phyloP scores from a whole-genome alignment of 1,139 yeast species.

The Suhomyces anneliseae region DNA sequence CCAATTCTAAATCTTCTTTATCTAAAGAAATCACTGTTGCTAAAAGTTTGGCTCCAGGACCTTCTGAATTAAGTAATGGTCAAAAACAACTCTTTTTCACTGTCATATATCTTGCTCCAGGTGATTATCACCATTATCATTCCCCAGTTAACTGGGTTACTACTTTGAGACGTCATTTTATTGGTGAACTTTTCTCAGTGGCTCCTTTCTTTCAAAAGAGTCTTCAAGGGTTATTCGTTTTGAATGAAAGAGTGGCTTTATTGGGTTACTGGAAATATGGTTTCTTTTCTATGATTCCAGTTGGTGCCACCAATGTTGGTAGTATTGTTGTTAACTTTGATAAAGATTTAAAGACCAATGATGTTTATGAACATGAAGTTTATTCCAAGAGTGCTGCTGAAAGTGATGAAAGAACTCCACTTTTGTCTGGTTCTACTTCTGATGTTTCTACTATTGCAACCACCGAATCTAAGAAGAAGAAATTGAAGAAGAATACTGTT shows the following conservation, averaged over 20 bases:
- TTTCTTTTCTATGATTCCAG: constrained; percentile 97
- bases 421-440: constrained; percentile 19
- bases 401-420: constrained; percentile 34
- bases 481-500: constrained; percentile 71
- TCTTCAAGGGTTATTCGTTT: constrained; percentile 79
- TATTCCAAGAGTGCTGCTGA: constrained; percentile 26
- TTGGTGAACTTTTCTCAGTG: constrained; percentile 93
- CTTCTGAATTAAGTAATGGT: constrained; percentile 29
- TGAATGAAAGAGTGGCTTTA: constrained; percentile 93
- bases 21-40: constrained; percentile 45
- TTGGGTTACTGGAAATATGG: constrained; percentile 97
- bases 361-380: constrained; percentile 56
- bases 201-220: constrained; percentile 95
- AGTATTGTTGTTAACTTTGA: constrained; percentile 91
- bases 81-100: constrained; percentile 76
- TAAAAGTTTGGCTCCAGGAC: constrained; percentile 41
- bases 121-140: constrained; percentile 96
- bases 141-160: constrained; percentile 97
- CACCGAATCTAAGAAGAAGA: constrained; percentile 23
- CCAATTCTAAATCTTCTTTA: constrained; percentile 32
- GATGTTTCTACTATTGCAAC: constrained; percentile 17
- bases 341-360: constrained; percentile 84
- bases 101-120: constrained; percentile 95
- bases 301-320: constrained; percentile 98
- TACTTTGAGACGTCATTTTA: constrained; percentile 88